Evolutionary conservation across 2,329 filamentous ascomycete genomes (phyloP).

Genomic region (Pezicula rhizophila): DNA sequence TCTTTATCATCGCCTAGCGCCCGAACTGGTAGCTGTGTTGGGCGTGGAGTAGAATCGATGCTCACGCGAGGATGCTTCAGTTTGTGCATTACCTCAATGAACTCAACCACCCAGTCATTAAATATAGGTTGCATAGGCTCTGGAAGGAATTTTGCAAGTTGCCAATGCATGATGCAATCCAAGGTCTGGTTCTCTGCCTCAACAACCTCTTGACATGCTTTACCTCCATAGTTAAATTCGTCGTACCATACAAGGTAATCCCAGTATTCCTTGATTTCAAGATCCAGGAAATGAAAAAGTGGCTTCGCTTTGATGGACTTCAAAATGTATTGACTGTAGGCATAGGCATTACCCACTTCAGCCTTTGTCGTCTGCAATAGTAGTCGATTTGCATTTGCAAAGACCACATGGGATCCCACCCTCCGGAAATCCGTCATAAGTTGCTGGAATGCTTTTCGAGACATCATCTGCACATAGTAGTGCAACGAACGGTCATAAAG

Average conservation of each 20-base stretch:
- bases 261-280: slow-evolving; percentile 99
- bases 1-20: slow-evolving; percentile 54
- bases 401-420: slow-evolving; percentile 93
- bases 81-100: slow-evolving; percentile 87
- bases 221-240: slow-evolving; percentile 96
- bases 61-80: slow-evolving; percentile 62
- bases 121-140: slow-evolving; percentile 75
- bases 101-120: slow-evolving; percentile 89
- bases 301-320: slow-evolving; percentile 96
- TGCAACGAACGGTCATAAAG: slow-evolving; percentile 92
- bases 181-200: slow-evolving; percentile 72
- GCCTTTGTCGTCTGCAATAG: slow-evolving; percentile 93
- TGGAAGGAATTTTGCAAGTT: slow-evolving; percentile 86
- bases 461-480: slow-evolving; percentile 99
- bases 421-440: slow-evolving; percentile 94
- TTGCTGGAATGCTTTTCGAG: slow-evolving; percentile 91
- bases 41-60: slow-evolving; percentile 45
- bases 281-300: slow-evolving; percentile 92
- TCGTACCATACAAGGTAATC: slow-evolving; percentile 99
- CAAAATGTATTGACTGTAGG: slow-evolving; percentile 95
- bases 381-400: slow-evolving; percentile 82
- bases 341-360: slow-evolving; percentile 93
- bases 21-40: slow-evolving; percentile 52
- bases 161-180: slow-evolving; percentile 97
- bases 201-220: slow-evolving; percentile 77